Conservation (phyloP, 306 rosid genomes). For the Medicago arabica region DNA sequence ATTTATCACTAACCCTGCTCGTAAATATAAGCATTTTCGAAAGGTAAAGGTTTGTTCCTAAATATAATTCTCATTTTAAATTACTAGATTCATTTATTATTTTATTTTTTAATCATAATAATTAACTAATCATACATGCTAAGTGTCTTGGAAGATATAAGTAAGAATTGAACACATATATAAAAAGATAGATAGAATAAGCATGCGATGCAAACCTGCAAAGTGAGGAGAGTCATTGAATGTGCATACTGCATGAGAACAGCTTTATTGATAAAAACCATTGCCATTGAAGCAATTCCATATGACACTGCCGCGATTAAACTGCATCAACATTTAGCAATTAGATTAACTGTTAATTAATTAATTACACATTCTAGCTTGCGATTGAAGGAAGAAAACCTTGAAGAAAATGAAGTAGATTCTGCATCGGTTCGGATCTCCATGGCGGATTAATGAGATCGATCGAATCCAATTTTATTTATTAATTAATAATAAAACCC, state of each 20-base stretch:
- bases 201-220: conserved; percentile 62
- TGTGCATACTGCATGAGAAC: conserved; percentile 86
- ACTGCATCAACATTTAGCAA: conserved; percentile 43
- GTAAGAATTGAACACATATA: neutral
- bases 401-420: conserved; percentile 44
- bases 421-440: conserved; percentile 71
- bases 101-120: too few species aligned
- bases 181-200: too few species aligned
- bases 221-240: conserved; percentile 87
- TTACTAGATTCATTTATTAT: neutral
- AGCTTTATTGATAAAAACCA: conserved; percentile 98
- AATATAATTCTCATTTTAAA: neutral
- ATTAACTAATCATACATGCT: too few species aligned
- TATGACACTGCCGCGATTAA: conserved; percentile 83
- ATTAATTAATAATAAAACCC: neutral
- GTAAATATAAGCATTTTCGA: neutral
- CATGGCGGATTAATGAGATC: conserved; percentile 51
- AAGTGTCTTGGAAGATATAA: neutral
- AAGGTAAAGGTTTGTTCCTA: neutral
- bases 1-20: neutral
- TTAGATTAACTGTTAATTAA: neutral
- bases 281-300: conserved; percentile 93
- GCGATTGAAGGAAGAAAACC: conserved; percentile 45
- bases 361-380: neutral
- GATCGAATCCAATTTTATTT: conserved; percentile 31